Base-by-base conservation (phyloP, 495 filamentous ascomycete species). In the Lasiosphaeria hispida region DNA sequence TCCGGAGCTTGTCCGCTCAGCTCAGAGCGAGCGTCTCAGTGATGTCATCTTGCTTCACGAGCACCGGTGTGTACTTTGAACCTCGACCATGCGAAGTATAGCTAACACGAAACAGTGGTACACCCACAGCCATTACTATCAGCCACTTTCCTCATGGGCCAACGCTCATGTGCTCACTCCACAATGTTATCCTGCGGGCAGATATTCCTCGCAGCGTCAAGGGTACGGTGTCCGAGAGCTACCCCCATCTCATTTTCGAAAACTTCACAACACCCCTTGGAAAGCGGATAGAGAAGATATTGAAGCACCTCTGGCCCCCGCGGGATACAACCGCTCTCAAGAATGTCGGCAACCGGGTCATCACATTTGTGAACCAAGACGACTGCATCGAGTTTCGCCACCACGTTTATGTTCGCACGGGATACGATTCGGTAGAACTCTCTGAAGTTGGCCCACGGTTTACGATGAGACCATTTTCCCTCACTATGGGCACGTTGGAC, bases 391-490 rank as follows among this genome's bases (percentile, higher is more conserved):
- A 97, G 60, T 72, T 79, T 39, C 69, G 77, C 8, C 77, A 80
- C 53, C 76, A 80, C 54, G 76, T 80, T 30, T 80, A 77, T 44
- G 77, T 80, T 13, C 85, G 86, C 72, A 94, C 90, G 6, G 84
- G 88, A 13, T 94, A 91, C 68, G 82, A 92, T 63, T 88, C 87
- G 59, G 92, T 97, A 10, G 93, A 97, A 73, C 74, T 98, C 59
- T 89, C 91, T 14, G 94, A 98, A 72, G 95, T 98, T 41, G 94
- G 94, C 0, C 94, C 94, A 4, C 80, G 94, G 55, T 96, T 97
- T 88, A 95, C 92, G 5, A 95, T 99, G 92, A 83, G 89, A 65
- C 80, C 92, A 23, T 99, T 97, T 74, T 91, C 96, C 71, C 96
- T 99, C 58, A 80, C 91, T 47, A 86, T 89, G 52, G 93, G 94